Evolutionary conservation across 2,329 filamentous ascomycete genomes (phyloP), one percentile per base, ranked within the genome.

Genomic region (Sporothrix protearum): DNA sequence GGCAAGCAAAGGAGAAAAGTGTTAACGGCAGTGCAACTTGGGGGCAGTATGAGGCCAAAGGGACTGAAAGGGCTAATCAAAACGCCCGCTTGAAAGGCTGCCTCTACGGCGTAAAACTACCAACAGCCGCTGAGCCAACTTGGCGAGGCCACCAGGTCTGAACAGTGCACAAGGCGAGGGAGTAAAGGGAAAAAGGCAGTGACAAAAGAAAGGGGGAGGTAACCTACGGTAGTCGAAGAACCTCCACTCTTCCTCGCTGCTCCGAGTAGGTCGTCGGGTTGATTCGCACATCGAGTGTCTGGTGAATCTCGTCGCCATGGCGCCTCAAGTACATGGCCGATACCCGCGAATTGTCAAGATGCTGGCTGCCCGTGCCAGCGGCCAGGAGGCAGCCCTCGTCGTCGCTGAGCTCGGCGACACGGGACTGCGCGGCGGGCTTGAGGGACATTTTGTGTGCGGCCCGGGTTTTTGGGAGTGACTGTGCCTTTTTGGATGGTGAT

Each of bases 221-320:
- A 39, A 66, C 69, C 33, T 57, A 71, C 69, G 69, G 69, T 22
- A 51, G 5, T 3, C 25, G n/a, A 8, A 72, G 42, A 2, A 71
- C 33, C 4, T 68, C 68, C 16, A 71, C 14, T 28, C 47, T 42
- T 12, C 53, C 39, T 9, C 53, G 51, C 1, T 47, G 7, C 6
- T 72, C 55, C 16, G 71, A 72, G 7, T 67, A 72, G 3, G 53
- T 49, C 2, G 68, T 55, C 9, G 63, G 68, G 8, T 71, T 68
- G 12, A 68, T 42, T 2, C 25, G n/a, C 3, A 47, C 30, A 14
- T 72, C 71, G 19, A 72, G 71, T 10, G 63, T 68, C 28, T 68
- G 57, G 25, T 72, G 71, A 19, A 72, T 63, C 22, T 72, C 68
- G 33, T 55, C 71, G 14, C 66, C 71, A 12, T 69, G 71, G 5